Percentiles rank a stretch among this genome's conserved stretches.
phyloP scores from a whole-genome alignment of 1,284 basidiomycete genomes.

The Spongiforma sp. region DNA sequence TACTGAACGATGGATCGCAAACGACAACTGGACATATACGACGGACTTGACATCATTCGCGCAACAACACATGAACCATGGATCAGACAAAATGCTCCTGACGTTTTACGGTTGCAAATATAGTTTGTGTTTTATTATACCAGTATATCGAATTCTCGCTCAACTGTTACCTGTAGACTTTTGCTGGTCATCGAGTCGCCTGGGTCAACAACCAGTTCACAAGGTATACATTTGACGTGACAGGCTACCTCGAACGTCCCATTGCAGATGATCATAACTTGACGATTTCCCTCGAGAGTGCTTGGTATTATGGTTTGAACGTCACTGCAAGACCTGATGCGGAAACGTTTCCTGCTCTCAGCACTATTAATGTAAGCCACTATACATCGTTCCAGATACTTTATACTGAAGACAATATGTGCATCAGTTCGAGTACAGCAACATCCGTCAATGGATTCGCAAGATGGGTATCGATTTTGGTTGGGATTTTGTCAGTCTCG shows the following conservation, averaged over 20 bases:
- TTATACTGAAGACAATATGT: background rate
- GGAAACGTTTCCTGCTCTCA: constrained; percentile 41
- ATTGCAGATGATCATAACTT: constrained; percentile 44
- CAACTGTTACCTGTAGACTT: constrained; percentile 39
- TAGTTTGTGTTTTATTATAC: constrained; percentile 33
- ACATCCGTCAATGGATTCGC: constrained; percentile 53
- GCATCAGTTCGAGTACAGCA: constrained; percentile 54
- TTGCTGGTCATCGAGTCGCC: constrained; percentile 40
- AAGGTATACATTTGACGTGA: background rate
- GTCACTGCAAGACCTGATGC: constrained; percentile 41
- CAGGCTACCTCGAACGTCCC: constrained; percentile 41
- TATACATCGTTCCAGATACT: background rate
- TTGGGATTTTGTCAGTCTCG: constrained; percentile 62
- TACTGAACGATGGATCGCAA: background rate
- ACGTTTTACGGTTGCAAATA: constrained; percentile 66
- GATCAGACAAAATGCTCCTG: constrained; percentile 44
- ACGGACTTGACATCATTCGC: constrained; percentile 55
- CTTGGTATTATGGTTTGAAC: constrained; percentile 57
- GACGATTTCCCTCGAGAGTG: constrained; percentile 58
- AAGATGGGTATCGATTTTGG: constrained; percentile 64
- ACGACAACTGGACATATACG: constrained; percentile 3
- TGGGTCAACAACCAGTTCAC: background rate
- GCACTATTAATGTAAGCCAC: constrained; percentile 13
- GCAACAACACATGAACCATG: constrained; percentile 22
- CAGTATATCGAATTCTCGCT: background rate